Conservation (phyloP, 1,139 yeast species). For the Lodderomyces metapsilosis region DNA sequence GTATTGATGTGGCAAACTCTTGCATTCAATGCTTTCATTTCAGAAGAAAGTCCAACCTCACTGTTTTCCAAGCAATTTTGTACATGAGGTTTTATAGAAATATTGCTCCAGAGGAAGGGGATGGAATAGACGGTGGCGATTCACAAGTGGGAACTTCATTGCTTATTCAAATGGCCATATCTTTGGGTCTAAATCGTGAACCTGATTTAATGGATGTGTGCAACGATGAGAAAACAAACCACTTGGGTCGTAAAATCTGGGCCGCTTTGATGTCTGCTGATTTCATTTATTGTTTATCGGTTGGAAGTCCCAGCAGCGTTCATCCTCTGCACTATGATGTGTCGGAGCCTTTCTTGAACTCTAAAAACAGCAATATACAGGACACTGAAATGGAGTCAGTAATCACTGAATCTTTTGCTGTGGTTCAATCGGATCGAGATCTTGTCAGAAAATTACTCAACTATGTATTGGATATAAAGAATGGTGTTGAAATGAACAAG, state of each 20-base stretch:
- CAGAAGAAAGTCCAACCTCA: slow-evolving; percentile 21
- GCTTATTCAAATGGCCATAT: slow-evolving; percentile 38
- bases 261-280: slow-evolving; percentile 37
- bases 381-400: slow-evolving; percentile 17
- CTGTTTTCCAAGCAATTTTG: slow-evolving; percentile 33
- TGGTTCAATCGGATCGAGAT: slow-evolving; percentile 9
- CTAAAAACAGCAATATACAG: slow-evolving; percentile 10
- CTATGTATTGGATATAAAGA: slow-evolving; percentile 17
- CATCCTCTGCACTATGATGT: slow-evolving; percentile 35
- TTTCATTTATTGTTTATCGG: slow-evolving; percentile 29
- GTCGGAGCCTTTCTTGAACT: slow-evolving; percentile 26
- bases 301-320: slow-evolving; percentile 39
- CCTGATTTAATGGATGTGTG: slow-evolving; percentile 26
- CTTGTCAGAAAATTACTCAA: slow-evolving; percentile 13
- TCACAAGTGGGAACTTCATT: slow-evolving; percentile 37
- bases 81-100: slow-evolving; percentile 44
- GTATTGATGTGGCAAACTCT: slow-evolving; percentile 26
- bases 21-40: slow-evolving; percentile 28
- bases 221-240: slow-evolving; percentile 27
- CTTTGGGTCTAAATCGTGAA: slow-evolving; percentile 46
- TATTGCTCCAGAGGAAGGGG: slow-evolving; percentile 52
- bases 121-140: slow-evolving; percentile 44
- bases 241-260: slow-evolving; percentile 51
- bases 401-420: slow-evolving; percentile 11
- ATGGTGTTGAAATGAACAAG: slow-evolving; percentile 17